Evolutionary conservation across 2,329 filamentous ascomycete species (phyloP), one percentile per base, ranked within the genome.

Genomic region (Ciborinia camelliae): DNA sequence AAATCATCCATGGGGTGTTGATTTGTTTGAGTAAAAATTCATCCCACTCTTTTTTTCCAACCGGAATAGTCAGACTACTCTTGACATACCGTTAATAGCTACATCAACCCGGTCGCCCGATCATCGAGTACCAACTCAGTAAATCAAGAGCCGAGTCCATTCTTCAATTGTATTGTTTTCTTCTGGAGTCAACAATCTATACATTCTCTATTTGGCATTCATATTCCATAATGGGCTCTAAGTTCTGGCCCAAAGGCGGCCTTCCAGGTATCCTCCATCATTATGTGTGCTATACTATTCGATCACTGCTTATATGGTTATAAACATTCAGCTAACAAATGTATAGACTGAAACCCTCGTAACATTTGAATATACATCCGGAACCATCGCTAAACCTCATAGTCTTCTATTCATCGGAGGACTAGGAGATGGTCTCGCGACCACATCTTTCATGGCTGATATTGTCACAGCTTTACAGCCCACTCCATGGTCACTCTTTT

Each of bases 371-470:
- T 78, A 77, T 64, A 75, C 75, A 8, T 72, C 75, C 28, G 68
- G 62, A 51, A 66, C 65, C 32, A 53, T 66, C 37, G 70, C 68
- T 23, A 74, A 77, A 68, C 76, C 74, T 15, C 78, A 84, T 75
- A 82, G 78, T 26, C 72, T 84, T 63, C 73, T 84, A 68, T 84
- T 80, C 76, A 74, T 84, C 65, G 82, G 81, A 62, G 83, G 83
- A 48, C 78, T 85, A 7, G 78, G 78, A 58, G 83, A 85, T 70
- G 81, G 81, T 35, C 76, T 82, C 32, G 77, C 81, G 52, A 80
- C 79, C 15, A 80, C 82, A 12, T 70, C 75, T 4, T 85, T 84
- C 73, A 80, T 81, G 3, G 70, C 77, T 58, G 70, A 75, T 8
- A 76, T 85, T 63, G 79, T 81, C 4, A 63, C 72, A 28, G 69